Evolutionary conservation across 352 stramenopile species (phyloP).

Genomic region (Phytopythium litorale): DNA sequence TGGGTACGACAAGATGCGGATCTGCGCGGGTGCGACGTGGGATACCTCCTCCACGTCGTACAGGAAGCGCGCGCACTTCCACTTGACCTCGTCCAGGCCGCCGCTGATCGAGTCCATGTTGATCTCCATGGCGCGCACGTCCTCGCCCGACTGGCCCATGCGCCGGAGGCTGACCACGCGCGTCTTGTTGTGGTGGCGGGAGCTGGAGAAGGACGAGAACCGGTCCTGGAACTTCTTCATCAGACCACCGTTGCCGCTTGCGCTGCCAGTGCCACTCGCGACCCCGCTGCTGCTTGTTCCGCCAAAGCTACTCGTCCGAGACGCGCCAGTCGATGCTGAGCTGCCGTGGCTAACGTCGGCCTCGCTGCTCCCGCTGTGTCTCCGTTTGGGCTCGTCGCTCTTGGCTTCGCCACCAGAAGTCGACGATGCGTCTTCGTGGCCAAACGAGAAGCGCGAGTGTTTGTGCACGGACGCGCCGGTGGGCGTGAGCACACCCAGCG

Average conservation of each 20-base stretch:
- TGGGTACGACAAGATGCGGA: conserved; percentile 71
- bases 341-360: conserved; percentile 18
- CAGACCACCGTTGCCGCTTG: conserved; percentile 36
- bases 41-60: conserved; percentile 82
- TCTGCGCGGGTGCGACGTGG: conserved; percentile 74
- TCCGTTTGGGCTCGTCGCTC: conserved; percentile 17
- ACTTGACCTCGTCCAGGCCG: conserved; percentile 83
- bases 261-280: conserved; percentile 13
- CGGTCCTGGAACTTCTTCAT: conserved; percentile 83
- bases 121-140: conserved; percentile 73
- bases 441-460: conserved; percentile 36
- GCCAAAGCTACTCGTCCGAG: conserved; percentile 8
- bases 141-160: conserved; percentile 66
- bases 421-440: conserved; percentile 23
- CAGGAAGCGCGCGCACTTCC: conserved; percentile 80
- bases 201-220: conserved; percentile 58
- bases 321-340: not conserved
- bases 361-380: conserved; percentile 44
- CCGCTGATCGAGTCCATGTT: conserved; percentile 80
- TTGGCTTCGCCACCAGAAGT: conserved; percentile 26
- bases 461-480: conserved; percentile 56
- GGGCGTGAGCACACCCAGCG: conserved; percentile 41
- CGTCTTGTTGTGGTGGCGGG: conserved; percentile 33
- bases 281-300: conserved; percentile 16
- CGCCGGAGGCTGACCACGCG: conserved; percentile 58